Evolutionary conservation across 1,139 yeast genomes (phyloP).

Genomic region (Geotrichum cucujoidarum): DNA sequence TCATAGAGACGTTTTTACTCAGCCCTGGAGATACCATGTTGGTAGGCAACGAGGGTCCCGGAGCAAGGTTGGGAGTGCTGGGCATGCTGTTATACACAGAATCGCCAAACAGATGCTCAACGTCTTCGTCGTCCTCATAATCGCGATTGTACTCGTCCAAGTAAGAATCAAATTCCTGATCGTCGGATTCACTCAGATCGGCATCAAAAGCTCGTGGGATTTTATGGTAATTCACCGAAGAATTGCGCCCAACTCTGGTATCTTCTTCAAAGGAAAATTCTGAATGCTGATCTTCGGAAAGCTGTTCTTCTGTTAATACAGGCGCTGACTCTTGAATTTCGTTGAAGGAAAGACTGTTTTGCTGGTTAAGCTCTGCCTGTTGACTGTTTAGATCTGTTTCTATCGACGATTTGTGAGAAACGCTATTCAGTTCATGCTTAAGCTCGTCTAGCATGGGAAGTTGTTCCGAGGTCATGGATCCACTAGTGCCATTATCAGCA

Average conservation of each 20-base stretch:
- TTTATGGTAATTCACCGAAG: slow-evolving; percentile 19
- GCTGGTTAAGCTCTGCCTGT: too few species aligned
- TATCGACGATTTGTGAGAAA: too few species aligned
- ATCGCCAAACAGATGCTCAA: slow-evolving; percentile 9
- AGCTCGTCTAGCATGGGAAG: too few species aligned
- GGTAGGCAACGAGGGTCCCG: neutral
- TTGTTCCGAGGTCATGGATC: too few species aligned
- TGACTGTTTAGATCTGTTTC: too few species aligned
- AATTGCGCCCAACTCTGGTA: slow-evolving; percentile 16
- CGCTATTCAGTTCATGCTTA: too few species aligned
- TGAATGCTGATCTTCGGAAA: slow-evolving; percentile 5
- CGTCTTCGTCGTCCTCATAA: slow-evolving; percentile 11
- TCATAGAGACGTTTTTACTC: slow-evolving; percentile 1
- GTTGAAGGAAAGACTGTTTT: too few species aligned
- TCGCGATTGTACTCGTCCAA: slow-evolving; percentile 10
- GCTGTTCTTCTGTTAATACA: neutral
- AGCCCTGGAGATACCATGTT: neutral
- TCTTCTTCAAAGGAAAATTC: slow-evolving; percentile 22
- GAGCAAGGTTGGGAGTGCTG: neutral
- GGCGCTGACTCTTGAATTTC: too few species aligned
- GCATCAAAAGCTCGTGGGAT: neutral
- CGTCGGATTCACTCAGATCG: slow-evolving; percentile 7
- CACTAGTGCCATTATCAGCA: too few species aligned
- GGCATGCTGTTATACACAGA: neutral
- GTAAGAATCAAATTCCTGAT: slow-evolving; percentile 6